Base-by-base conservation (phyloP, 2,329 filamentous ascomycete species). In the Stromatinia cepivora region DNA sequence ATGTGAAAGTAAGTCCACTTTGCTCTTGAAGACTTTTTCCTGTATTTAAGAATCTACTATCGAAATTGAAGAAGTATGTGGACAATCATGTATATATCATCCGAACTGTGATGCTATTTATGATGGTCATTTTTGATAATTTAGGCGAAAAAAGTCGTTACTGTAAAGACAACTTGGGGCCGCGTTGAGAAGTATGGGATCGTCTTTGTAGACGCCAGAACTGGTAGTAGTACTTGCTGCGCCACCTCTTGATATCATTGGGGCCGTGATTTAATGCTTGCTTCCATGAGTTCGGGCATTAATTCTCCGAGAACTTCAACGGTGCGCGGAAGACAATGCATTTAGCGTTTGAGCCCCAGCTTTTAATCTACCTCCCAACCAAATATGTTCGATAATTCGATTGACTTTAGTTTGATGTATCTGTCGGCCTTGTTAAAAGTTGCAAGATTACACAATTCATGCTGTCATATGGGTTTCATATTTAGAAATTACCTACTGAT, bases 1-100 rank as follows among this genome's bases (percentile, higher is more conserved):
- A 69, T 57, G 67, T 69, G 59, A 66, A 69, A 58, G 34, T 65
- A 17, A 25, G 61, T 69, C 67, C 61, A 63, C 46, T 64, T 53
- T 36, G 28, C 48, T 56, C 39, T 63, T 48, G 15, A n/a, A 61
- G 28, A 61, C 31, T n/a, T 6, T 65, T 65, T 34, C 52, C 25
- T 28, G 39, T 31, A 45, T 42, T 31, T 48, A 15, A 20, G 53
- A 22, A n/a, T 62, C 22, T 39, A 31, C 17, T 34, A 13, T 57
- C 20, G 11, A 46, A 45, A n/a, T 46, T 20, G 20, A 57, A 57
- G 36, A 46, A 36, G 34, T 39, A 39, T 25, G 34, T 56, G 10
- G 31, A 11, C 34, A 39, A 42, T 22, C 11, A n/a, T 39, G 34
- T 25, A 5, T 39, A 58, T n/a, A 48, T 48, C 45, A 48, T 46